Conservation (phyloP, 2,329 filamentous ascomycete species). For the Leptographium flavum region DNA sequence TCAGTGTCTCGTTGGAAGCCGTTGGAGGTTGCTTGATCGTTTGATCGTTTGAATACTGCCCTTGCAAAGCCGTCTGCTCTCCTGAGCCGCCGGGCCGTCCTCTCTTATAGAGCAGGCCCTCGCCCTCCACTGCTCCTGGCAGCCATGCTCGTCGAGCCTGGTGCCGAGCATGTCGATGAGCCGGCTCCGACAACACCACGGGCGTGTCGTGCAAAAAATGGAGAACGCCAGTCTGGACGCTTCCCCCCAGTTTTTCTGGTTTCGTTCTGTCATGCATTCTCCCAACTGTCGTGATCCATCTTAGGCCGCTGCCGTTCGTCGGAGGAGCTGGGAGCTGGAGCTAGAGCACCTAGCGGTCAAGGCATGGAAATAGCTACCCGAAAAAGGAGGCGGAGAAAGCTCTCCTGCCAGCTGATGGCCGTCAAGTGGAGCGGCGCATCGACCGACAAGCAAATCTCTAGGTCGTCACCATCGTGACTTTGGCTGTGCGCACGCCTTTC, state of each 20-base stretch:
- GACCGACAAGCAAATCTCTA: no score
- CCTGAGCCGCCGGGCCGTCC: no score
- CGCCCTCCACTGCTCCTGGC: neutral
- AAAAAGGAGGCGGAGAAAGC: neutral
- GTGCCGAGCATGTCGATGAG: neutral
- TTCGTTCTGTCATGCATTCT: neutral
- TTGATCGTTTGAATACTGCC: no score
- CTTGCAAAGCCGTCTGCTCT: no score
- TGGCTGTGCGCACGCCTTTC: neutral
- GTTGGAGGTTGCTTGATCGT: no score
- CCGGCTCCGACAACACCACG: slow-evolving; percentile 1
- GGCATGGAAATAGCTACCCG: neutral
- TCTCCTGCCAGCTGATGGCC: neutral
- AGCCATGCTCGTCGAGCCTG: no score
- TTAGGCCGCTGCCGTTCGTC: neutral
- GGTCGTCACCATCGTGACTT: neutral
- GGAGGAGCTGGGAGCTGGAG: no score
- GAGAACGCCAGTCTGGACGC: neutral
- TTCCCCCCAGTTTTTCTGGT: neutral
- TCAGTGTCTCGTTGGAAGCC: neutral
- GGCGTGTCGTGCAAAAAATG: neutral
- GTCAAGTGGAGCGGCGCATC: neutral
- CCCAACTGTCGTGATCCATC: neutral
- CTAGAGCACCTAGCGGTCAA: neutral
- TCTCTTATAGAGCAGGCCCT: neutral